These are phyloP conservation scores for Arthrinium phaeospermum DNA, from an alignment of 2,329 filamentous ascomycete genomes.

Conservation along the genomic window DNA sequence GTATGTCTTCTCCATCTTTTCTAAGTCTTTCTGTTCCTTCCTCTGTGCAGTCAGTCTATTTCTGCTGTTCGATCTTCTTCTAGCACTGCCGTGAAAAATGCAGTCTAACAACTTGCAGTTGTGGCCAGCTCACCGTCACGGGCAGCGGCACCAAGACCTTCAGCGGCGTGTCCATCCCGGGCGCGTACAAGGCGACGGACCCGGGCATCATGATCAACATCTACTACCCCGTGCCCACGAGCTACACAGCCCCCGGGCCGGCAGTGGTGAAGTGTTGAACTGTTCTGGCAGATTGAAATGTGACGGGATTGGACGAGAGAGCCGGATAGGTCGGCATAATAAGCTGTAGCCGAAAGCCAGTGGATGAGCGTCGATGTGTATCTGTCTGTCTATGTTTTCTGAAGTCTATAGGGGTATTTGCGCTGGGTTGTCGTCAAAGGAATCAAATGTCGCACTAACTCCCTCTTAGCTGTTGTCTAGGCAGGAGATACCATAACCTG, in stretches of 20 bases:
- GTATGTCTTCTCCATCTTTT: neutral
- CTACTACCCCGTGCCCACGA: constrained; percentile 37
- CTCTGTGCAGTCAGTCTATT: no score
- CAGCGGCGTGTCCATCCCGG: constrained; percentile 36
- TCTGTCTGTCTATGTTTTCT: constrained; percentile 1
- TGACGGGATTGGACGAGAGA: neutral
- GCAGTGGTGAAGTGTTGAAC: constrained; percentile 26
- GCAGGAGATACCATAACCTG: no score
- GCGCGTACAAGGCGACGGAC: constrained; percentile 45
- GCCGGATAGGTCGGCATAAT: neutral
- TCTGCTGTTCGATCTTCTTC: no score
- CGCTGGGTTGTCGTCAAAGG: neutral
- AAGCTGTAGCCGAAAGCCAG: neutral
- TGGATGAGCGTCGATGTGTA: neutral
- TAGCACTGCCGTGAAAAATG: neutral
- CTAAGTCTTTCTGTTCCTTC: neutral
- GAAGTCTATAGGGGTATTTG: neutral
- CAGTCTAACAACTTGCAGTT: constrained; percentile 18
- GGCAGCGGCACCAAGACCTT: constrained; percentile 46
- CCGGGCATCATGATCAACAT: constrained; percentile 41
- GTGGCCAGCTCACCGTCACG: constrained; percentile 45
- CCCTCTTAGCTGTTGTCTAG: neutral
- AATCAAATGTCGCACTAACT: neutral
- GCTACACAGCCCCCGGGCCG: constrained; percentile 36
- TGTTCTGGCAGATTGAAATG: neutral